Evolutionary conservation across 139 green algal genomes (phyloP).

Genomic region (Microglena sp.): DNA sequence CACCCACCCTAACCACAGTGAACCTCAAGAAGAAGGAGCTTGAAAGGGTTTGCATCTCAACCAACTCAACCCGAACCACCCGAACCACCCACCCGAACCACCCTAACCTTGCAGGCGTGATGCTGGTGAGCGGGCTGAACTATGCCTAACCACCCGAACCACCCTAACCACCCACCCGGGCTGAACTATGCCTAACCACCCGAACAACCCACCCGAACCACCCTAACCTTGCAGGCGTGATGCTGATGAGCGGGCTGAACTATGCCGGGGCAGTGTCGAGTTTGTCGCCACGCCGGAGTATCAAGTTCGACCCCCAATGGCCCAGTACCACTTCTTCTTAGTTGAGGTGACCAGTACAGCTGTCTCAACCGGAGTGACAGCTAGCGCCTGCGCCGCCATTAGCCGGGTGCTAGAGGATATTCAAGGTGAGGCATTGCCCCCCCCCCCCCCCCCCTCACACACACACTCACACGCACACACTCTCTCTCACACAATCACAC

Average conservation of each 20-base stretch:
- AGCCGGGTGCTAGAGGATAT: conserved; percentile 51
- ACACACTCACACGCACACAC: no score
- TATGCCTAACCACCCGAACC: no score
- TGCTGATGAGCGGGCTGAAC: conserved; percentile 36
- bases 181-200: no score
- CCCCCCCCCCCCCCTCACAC: no score
- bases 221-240: conserved; percentile 37
- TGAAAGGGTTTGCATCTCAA: no score
- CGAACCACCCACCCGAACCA: no score
- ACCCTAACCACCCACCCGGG: no score
- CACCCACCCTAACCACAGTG: no score
- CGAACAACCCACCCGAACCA: no score
- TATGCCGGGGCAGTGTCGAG: conserved; percentile 56
- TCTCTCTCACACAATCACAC: no score
- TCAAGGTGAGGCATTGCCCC: conserved; percentile 36
- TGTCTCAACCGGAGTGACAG: conserved; percentile 50
- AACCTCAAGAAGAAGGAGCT: background rate
- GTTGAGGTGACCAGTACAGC: conserved; percentile 65
- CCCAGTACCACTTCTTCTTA: conserved; percentile 69
- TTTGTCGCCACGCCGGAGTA: conserved; percentile 56
- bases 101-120: conserved; percentile 24
- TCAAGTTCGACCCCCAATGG: conserved; percentile 66
- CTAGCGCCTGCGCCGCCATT: conserved; percentile 54
- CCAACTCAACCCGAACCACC: no score
- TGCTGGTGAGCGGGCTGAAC: conserved; percentile 57